Evolutionary conservation across 352 stramenopile genomes (phyloP), one percentile per base, ranked within the genome.

Genomic region (Globisporangium abappressorium): DNA sequence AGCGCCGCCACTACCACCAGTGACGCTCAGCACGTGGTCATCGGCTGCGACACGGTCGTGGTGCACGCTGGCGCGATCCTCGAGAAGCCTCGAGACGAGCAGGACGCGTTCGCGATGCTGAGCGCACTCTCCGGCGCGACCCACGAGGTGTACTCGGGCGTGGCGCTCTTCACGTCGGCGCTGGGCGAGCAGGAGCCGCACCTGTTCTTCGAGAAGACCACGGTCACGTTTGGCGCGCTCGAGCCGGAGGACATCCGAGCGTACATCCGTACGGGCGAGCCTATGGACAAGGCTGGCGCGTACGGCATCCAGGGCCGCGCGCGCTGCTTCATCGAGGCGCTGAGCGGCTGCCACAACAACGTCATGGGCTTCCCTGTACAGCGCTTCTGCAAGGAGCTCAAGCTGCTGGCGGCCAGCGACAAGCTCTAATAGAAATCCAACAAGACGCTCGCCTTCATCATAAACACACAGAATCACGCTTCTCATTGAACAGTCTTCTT

Each of bases 331-430:
- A 84, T 98, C 14, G 69, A 71, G 26, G 79, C 79, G 38, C 68
- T 98, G 33, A 71, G 86, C n/a, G 93, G 93, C 57, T 97, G 90
- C 77, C 93, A 84, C 71, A 97, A 97, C 79, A 98, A 97, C 69
- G 91, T 97, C 41, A 96, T 96, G 68, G 89, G 90, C 53, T 95
- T 97, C 59, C 90, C 89, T 0, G 82, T 97, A 58, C 80, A 95
- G 69, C 81, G 84, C 33, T 92, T 94, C 62, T 84, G 76, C 67
- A 68, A 71, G n/a, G 86, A 94, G 61, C 62, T 93, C 33, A 81
- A 81, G 20, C 28, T 36, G 8, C 70, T 92, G 0, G 80, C 69
- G n/a, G 65, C 68, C 6, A 62, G 61, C 12, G 69, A 77, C 46
- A 71, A 85, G 43, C 72, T 92, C n/a, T 90, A 24, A 60, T 60